These are phyloP conservation scores for Teratosphaeria gauchensis DNA, from an alignment of 2,329 filamentous ascomycete genomes.

Conservation along the genomic window DNA sequence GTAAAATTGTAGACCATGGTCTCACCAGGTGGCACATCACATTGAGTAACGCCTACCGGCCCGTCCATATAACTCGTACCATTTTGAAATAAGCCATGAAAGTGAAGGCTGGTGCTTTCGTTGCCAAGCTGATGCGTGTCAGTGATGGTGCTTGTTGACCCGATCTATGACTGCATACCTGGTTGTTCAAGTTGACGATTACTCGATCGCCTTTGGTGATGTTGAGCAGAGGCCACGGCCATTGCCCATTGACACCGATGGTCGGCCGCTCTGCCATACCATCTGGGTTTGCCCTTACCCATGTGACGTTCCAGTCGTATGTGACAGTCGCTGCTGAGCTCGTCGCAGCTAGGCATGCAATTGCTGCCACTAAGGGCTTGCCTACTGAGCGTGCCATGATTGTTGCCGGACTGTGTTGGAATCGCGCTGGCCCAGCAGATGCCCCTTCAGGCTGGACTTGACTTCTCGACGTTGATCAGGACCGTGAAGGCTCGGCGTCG, in stretches of 20 bases:
- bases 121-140: constrained; percentile 42
- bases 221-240: constrained; percentile 63
- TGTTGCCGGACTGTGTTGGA: constrained; percentile 1
- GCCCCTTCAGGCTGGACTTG: not conserved
- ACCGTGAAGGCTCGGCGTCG: not conserved
- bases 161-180: constrained; percentile 13
- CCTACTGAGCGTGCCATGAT: constrained; percentile 37
- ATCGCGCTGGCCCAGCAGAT: not conserved
- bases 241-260: constrained; percentile 65
- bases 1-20: constrained; percentile 61
- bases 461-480: not conserved
- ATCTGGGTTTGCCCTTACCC: constrained; percentile 48
- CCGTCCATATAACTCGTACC: constrained; percentile 69
- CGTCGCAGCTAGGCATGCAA: constrained; percentile 16
- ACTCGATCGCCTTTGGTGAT: constrained; percentile 65
- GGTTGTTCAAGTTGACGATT: constrained; percentile 59
- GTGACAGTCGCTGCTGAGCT: constrained; percentile 29
- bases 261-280: constrained; percentile 39
- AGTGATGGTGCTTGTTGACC: not conserved
- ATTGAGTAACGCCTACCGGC: constrained; percentile 57
- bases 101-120: constrained; percentile 58
- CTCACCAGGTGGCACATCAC: constrained; percentile 52
- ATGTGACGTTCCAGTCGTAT: constrained; percentile 45
- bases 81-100: constrained; percentile 70
- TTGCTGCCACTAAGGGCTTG: constrained; percentile 31